Evolutionary conservation across 345 rosid species (phyloP).

Genomic region (Erysimum cheiranthoides): DNA sequence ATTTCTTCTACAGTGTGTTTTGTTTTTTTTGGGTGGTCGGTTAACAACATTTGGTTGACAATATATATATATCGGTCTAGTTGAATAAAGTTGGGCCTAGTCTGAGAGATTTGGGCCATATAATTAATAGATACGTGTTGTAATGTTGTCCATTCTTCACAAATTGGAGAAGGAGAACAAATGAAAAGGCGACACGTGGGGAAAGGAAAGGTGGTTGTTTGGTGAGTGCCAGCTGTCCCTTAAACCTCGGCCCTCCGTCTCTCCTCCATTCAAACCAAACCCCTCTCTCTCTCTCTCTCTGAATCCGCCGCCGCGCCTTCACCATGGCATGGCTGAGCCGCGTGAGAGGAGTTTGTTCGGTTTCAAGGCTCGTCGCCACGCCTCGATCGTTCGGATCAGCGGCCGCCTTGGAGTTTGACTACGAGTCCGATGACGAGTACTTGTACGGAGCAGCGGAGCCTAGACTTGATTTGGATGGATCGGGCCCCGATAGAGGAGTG

Average conservation of each 20-base stretch:
- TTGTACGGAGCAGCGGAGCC: constrained; percentile 44
- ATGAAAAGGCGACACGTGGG: neutral
- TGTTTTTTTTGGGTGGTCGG: constrained; percentile 21
- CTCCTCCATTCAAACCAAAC: neutral
- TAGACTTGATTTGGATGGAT: constrained; percentile 49
- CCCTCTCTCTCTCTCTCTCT: constrained; percentile 18
- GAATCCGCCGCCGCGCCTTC: constrained; percentile 49
- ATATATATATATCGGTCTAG: neutral
- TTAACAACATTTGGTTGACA: constrained; percentile 6
- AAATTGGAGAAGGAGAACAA: neutral
- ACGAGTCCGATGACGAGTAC: constrained; percentile 60
- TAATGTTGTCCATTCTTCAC: neutral
- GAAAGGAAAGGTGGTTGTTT: neutral
- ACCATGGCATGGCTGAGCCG: constrained; percentile 69
- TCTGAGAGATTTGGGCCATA: neutral
- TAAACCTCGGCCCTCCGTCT: constrained; percentile 47
- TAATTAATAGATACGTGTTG: neutral
- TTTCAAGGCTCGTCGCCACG: constrained; percentile 24
- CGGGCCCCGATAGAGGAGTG: constrained; percentile 70
- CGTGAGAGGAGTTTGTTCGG: constrained; percentile 44
- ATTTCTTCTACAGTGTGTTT: no score
- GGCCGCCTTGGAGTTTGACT: constrained; percentile 59
- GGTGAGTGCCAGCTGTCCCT: constrained; percentile 30
- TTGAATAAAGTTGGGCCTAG: constrained; percentile 30
- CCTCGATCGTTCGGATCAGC: constrained; percentile 68